These are phyloP conservation scores for Penicilliopsis zonata DNA, from an alignment of 495 filamentous ascomycete species.

Conservation along the genomic window DNA sequence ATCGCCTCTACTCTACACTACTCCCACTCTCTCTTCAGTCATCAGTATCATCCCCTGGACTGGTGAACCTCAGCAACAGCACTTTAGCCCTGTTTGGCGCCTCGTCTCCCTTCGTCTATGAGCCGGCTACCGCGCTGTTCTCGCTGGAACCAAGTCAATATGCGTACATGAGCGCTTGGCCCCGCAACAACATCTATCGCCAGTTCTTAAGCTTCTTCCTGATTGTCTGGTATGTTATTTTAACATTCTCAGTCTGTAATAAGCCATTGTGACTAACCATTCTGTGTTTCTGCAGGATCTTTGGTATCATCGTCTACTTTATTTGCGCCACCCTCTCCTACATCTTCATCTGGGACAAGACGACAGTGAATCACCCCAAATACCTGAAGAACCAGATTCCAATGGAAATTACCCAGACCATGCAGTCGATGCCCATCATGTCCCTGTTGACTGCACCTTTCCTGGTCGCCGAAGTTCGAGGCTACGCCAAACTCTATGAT, in stretches of 20 bases:
- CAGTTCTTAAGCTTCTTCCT: constrained; percentile 67
- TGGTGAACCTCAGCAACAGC: constrained; percentile 27
- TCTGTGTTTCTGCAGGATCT: constrained; percentile 50
- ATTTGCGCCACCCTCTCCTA: constrained; percentile 75
- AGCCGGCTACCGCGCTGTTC: constrained; percentile 62
- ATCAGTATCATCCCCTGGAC: constrained; percentile 24
- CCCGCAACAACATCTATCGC: constrained; percentile 68
- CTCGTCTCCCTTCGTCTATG: constrained; percentile 44
- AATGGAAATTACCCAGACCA: constrained; percentile 75
- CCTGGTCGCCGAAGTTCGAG: constrained; percentile 74
- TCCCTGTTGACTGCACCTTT: constrained; percentile 71
- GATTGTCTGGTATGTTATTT: constrained; percentile 65
- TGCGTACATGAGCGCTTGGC: constrained; percentile 72
- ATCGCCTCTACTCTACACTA: constrained; percentile 62
- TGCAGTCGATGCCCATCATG: constrained; percentile 67
- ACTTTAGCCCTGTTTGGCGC: constrained; percentile 30
- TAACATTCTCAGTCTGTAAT: background rate
- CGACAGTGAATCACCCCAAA: constrained; percentile 80
- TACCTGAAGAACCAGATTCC: constrained; percentile 89
- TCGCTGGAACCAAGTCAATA: constrained; percentile 58
- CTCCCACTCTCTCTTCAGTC: constrained; percentile 46
- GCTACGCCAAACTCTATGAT: constrained; percentile 83
- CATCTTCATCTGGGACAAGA: constrained; percentile 87
- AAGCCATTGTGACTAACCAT: constrained; percentile 1
- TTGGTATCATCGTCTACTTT: constrained; percentile 77